Percentiles rank a stretch among this genome's conserved stretches.
These are phyloP conservation scores for Rhytidhysteron rufulum DNA, from an alignment of 2,329 filamentous ascomycete species.

Conservation along the genomic window DNA sequence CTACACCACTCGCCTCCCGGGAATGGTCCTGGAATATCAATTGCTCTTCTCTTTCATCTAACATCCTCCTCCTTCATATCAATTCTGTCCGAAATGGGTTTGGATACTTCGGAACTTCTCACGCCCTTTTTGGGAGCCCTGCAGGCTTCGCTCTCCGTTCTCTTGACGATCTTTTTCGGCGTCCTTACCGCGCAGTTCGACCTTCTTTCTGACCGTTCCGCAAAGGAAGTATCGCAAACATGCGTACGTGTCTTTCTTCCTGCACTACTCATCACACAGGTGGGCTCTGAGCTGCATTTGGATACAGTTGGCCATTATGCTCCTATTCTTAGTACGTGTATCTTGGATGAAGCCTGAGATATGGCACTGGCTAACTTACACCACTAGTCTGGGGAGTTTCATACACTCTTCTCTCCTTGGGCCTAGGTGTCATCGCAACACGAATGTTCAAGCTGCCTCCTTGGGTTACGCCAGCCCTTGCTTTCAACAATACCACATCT, in stretches of 20 bases:
- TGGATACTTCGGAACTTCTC: constrained; percentile 25
- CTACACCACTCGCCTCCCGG: too few species aligned
- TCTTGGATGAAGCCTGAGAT: too few species aligned
- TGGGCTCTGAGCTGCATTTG: constrained; percentile 49
- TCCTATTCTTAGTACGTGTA: constrained; percentile 46
- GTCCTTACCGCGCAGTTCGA: constrained; percentile 49
- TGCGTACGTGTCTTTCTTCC: constrained; percentile 54
- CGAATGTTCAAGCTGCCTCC: constrained; percentile 47
- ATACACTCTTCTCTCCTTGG: constrained; percentile 49
- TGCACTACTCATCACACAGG: constrained; percentile 50
- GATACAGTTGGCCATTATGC: constrained; percentile 48
- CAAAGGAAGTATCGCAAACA: constrained; percentile 51
- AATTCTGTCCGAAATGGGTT: constrained; percentile 13
- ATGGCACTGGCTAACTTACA: constrained; percentile 13
- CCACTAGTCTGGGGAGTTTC: constrained; percentile 48
- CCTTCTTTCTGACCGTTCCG: constrained; percentile 44
- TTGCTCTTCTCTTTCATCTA: background rate
- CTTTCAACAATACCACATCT: constrained; percentile 57
- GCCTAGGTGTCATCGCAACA: constrained; percentile 42
- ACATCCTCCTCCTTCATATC: background rate
- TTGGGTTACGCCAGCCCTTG: constrained; percentile 53
- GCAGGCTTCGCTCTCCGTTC: constrained; percentile 52
- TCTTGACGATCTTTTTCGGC: constrained; percentile 53
- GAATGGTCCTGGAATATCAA: too few species aligned
- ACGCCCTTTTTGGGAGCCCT: constrained; percentile 50